phyloP scores from a whole-genome alignment of 768 basidiomycete genomes.

The Pisolithus albus region DNA sequence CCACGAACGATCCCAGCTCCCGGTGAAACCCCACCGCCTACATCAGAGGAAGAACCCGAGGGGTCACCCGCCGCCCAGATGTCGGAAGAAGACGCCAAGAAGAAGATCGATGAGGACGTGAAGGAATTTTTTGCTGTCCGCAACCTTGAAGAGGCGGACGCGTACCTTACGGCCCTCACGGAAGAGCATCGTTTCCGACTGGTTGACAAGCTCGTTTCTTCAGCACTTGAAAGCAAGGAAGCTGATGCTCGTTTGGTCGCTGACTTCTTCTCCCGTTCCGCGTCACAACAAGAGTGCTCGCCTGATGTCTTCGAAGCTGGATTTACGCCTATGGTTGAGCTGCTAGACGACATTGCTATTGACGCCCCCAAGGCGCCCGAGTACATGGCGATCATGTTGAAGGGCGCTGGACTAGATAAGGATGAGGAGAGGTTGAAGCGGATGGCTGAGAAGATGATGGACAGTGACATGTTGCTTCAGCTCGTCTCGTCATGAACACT shows the following conservation, averaged over 20 bases:
- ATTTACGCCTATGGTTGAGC: constrained; percentile 59
- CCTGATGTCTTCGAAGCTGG: constrained; percentile 66
- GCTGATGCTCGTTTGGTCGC: constrained; percentile 72
- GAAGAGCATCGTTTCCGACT: constrained; percentile 54
- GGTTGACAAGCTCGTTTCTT: constrained; percentile 67
- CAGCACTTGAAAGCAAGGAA: constrained; percentile 77
- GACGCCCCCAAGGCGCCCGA: constrained; percentile 85
- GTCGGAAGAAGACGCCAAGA: constrained; percentile 59
- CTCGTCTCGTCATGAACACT: constrained; percentile 40
- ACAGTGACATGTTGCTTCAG: constrained; percentile 51
- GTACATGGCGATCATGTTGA: constrained; percentile 69
- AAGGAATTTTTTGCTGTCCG: constrained; percentile 87
- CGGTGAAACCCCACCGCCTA: constrained; percentile 38
- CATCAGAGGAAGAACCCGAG: constrained; percentile 46
- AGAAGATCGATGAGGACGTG: constrained; percentile 72
- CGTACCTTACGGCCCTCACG: constrained; percentile 75
- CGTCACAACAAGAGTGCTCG: constrained; percentile 54
- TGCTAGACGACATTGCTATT: constrained; percentile 82
- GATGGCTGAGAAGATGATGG: constrained; percentile 55
- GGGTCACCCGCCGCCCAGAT: constrained; percentile 35
- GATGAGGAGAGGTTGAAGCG: constrained; percentile 52
- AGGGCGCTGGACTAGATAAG: constrained; percentile 51
- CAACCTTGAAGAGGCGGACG: constrained; percentile 80
- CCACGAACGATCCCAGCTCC: constrained; percentile 74
- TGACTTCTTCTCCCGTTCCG: constrained; percentile 61